Evolutionary conservation across 352 stramenopile genomes (phyloP).

Genomic region (Globisporangium lucens): DNA sequence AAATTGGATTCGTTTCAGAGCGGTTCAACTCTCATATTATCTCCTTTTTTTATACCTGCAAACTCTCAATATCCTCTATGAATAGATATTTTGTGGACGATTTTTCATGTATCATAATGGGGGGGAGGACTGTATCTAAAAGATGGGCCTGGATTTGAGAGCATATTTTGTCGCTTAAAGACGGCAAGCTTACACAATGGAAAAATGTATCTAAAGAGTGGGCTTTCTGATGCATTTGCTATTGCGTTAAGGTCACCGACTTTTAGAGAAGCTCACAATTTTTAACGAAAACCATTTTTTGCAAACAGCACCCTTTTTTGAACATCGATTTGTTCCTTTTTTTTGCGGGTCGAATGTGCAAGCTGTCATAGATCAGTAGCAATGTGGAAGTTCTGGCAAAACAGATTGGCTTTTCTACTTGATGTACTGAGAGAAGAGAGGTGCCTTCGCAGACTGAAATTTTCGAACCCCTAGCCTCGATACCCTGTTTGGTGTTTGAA

Average conservation of each 20-base stretch:
- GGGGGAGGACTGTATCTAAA: too few relatives aligned
- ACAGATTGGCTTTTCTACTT: not conserved
- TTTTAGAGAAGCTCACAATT: not conserved
- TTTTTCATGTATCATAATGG: too few relatives aligned
- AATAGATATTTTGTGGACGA: too few relatives aligned
- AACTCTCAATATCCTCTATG: too few relatives aligned
- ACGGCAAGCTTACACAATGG: not conserved
- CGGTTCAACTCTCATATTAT: too few relatives aligned
- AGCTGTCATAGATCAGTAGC: not conserved
- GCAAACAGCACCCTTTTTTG: not conserved
- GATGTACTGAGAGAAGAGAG: slow-evolving; percentile 5
- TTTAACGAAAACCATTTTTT: not conserved
- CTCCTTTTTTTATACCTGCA: too few relatives aligned
- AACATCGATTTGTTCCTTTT: not conserved
- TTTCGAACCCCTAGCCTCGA: slow-evolving; percentile 13
- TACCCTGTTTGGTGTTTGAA: not conserved
- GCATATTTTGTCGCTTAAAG: too few relatives aligned
- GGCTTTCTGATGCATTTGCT: not conserved
- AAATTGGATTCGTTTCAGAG: too few relatives aligned
- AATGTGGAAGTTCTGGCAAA: not conserved
- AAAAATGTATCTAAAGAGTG: not conserved
- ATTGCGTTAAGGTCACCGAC: not conserved
- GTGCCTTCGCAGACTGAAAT: slow-evolving; percentile 1
- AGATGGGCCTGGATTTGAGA: too few relatives aligned
- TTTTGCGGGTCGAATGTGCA: not conserved